phyloP scores from a whole-genome alignment of 2,329 filamentous ascomycete species.

The Ambrosiella cleistominuta region DNA sequence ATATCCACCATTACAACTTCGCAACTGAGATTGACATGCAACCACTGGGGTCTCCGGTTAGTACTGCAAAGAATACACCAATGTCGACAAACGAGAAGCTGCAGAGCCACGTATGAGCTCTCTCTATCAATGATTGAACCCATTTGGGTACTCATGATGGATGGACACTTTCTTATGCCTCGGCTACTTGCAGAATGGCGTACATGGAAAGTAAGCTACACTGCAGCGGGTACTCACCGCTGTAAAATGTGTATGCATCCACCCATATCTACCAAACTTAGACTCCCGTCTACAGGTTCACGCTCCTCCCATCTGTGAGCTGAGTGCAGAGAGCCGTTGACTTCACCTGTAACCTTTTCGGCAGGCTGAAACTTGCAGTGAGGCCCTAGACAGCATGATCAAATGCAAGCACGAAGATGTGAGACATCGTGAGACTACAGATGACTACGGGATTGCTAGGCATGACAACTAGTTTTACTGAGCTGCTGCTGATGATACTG shows the following conservation, averaged over 20 bases:
- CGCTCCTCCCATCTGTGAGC: not conserved
- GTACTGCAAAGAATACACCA: too few species aligned
- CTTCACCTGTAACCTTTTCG: not conserved
- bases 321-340: not conserved
- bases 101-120: too few species aligned
- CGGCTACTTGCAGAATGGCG: not conserved
- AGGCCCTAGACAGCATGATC: not conserved
- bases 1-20: too few species aligned
- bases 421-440: not conserved
- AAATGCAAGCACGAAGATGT: constrained; percentile 1
- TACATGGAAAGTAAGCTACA: not conserved
- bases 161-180: not conserved
- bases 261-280: not conserved
- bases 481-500: not conserved
- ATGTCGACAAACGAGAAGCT: too few species aligned
- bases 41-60: too few species aligned
- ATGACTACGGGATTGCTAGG: not conserved
- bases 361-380: not conserved
- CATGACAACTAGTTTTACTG: not conserved
- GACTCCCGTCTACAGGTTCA: too few species aligned
- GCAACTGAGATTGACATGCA: too few species aligned
- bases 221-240: not conserved
- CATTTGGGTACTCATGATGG: not conserved
- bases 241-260: not conserved
- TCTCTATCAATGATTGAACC: not conserved